phyloP scores from a whole-genome alignment of 768 basidiomycete genomes.

The Brasilioporus rufonigricans region DNA sequence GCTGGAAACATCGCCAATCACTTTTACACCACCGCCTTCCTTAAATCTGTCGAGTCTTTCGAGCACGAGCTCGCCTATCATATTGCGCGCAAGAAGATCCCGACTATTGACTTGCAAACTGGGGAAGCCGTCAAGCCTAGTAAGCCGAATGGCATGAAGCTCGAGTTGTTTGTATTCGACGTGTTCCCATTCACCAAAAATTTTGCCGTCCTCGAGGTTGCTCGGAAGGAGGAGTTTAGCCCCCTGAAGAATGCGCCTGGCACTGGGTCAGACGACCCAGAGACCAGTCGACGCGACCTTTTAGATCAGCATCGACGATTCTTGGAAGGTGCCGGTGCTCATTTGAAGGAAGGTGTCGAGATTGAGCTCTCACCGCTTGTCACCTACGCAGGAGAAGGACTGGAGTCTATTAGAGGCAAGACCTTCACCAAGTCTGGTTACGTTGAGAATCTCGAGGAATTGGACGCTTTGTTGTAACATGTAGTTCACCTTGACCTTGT shows the following conservation, averaged over 20 bases:
- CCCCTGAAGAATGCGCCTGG: slow-evolving; percentile 98
- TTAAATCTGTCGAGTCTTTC: slow-evolving; percentile 74
- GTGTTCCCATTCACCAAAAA: slow-evolving; percentile 89
- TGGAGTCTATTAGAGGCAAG: slow-evolving; percentile 76
- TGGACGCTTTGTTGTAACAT: slow-evolving; percentile 60
- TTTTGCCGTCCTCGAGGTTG: slow-evolving; percentile 88
- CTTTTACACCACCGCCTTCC: slow-evolving; percentile 89
- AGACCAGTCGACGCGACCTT: slow-evolving; percentile 87
- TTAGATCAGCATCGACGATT: slow-evolving; percentile 85
- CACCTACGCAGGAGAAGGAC: slow-evolving; percentile 90
- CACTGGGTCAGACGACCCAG: slow-evolving; percentile 84
- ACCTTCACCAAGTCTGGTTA: slow-evolving; percentile 72
- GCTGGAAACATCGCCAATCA: slow-evolving; percentile 98
- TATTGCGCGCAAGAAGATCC: slow-evolving; percentile 97
- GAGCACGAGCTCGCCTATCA: slow-evolving; percentile 93
- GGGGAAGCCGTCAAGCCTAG: slow-evolving; percentile 74
- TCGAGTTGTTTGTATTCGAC: slow-evolving; percentile 98
- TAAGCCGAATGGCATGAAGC: slow-evolving; percentile 98
- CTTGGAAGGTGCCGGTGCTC: slow-evolving; percentile 76
- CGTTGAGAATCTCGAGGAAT: slow-evolving; percentile 62
- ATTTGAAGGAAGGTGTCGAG: slow-evolving; percentile 68
- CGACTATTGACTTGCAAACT: slow-evolving; percentile 67
- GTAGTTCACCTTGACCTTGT: slow-evolving; percentile 2
- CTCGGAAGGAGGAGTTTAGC: slow-evolving; percentile 87
- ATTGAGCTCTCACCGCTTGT: slow-evolving; percentile 90